Evolutionary conservation across 2,329 filamentous ascomycete genomes (phyloP), one percentile per base, ranked within the genome.

Genomic region (Fonsecaea nubica): DNA sequence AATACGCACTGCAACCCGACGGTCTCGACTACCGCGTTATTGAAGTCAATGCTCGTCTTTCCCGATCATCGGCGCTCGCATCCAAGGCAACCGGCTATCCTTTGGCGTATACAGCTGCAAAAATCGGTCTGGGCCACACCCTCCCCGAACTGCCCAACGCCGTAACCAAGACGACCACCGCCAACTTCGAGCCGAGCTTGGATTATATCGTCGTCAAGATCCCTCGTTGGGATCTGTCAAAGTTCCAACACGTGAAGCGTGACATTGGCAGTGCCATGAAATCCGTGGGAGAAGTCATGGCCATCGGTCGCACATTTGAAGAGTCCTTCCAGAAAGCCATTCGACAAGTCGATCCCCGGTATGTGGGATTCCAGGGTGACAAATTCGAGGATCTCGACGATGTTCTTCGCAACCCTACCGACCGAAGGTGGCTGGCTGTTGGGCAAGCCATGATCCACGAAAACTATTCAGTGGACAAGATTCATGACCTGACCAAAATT

Each of bases 171-270:
- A 98, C 95, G 12, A 99, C 95, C 18, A 98, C 95, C 8, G 95
- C 95, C 76, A 98, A 98, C 85, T 99, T 99, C 77, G 95, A 99
- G 81, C 95, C 95, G 60, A 96, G 92, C 69, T 84, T 99, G 71
- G 95, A 99, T 77, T 99, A 99, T 79, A 92, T 99, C 72, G 95
- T 99, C 72, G 97, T 93, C 74, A 99, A 99, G 85, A 98, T 99
- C 74, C 95, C 95, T 74, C 89, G 95, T 76, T 99, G 95, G 95
- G 95, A 99, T 85, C 81, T 99, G 77, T 89, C 92, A 84, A 99
- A 99, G 84, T 99, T 99, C 86, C 94, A 98, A 82, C 94, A 98
- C 75, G 95, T 99, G 71, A 96, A 97, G 85, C 91, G 95, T 68
- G 92, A 96, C 76, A 98, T 99, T 77, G 95, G 95, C 73, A 96